Base-by-base conservation (phyloP, 2,329 filamentous ascomycete species). In the Fonsecaea multimorphosa region DNA sequence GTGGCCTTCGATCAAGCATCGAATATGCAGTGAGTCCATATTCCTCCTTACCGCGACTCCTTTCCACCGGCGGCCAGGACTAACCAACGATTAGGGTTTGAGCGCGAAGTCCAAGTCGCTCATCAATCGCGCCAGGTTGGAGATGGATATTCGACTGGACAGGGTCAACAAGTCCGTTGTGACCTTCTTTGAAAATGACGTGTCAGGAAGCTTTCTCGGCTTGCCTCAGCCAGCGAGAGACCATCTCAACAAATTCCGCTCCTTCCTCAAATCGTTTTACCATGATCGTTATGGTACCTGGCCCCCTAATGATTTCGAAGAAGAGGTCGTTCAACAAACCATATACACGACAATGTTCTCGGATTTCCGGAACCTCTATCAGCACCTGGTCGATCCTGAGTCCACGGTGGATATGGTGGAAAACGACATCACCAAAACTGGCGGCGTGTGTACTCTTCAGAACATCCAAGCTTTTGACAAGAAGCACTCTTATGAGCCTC, bases 221-320 rank as follows among this genome's bases (percentile, higher is more conserved):
- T 81, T 93, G 0, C 81, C 87, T 1, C 76, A 82, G 0, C 85
- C 83, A 0, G 84, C 86, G 3, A 81, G 88, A 68, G 82, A 85
- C 2, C 91, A 95, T 71, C 83, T 94, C 0, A 87, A 92, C 67
- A 85, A 86, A 1, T 94, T 94, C 74, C 84, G 91, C 54, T 83
- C 85, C 8, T 91, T 91, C 68, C 76, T 95, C 0, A 81, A 88
- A 29, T 81, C 82, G 0, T 89, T 87, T 72, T 93, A 92, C 73
- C 80, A 86, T 0, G 81, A 84, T 0, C 88, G 87, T 61, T 83
- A 92, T 34, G 90, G 90, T 4, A 89, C 88, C 70, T 94, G 90
- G 76, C 91, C 91, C 0, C 90, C 91, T 0, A 78, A 79, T 1
- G 75, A 78, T 1, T 74, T 79, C 27, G 78, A 82, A 44, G 67